Percentiles rank a stretch among this genome's conserved stretches.
Conservation (phyloP, 306 rosid genomes). For the Quercus robur region DNA sequence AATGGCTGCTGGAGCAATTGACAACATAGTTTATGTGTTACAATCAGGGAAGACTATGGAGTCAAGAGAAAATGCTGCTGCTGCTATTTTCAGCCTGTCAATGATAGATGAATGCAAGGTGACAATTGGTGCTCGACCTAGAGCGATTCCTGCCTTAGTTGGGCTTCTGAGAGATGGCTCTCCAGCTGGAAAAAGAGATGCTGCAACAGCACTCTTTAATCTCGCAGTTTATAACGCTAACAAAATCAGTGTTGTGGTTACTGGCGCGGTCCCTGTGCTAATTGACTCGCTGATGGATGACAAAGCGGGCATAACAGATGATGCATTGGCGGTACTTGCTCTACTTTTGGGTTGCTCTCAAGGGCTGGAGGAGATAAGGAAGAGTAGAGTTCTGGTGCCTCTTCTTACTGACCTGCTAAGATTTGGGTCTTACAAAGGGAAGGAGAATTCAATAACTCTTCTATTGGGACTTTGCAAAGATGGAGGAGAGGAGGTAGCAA, state of each 20-base stretch:
- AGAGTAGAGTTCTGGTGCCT: slow-evolving; percentile 58
- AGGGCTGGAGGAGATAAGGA: slow-evolving; percentile 70
- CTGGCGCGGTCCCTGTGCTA: slow-evolving; percentile 62
- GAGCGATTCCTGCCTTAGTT: slow-evolving; percentile 72
- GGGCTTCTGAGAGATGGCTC: slow-evolving; percentile 77
- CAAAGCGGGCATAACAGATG: slow-evolving; percentile 81
- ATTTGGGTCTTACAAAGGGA: slow-evolving; percentile 86
- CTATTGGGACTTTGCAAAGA: slow-evolving; percentile 81
- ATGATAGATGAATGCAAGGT: slow-evolving; percentile 76
- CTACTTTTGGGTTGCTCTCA: slow-evolving; percentile 59
- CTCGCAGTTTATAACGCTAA: slow-evolving; percentile 73
- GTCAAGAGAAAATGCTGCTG: slow-evolving; percentile 92
- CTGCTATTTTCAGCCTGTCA: slow-evolving; percentile 70
- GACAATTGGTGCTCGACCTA: slow-evolving; percentile 55
- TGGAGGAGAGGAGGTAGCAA: slow-evolving; percentile 75
- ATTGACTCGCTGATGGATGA: slow-evolving; percentile 75
- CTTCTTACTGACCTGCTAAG: slow-evolving; percentile 83
- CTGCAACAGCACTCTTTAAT: slow-evolving; percentile 71
- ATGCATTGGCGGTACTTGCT: slow-evolving; percentile 65
- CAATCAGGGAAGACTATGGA: slow-evolving; percentile 81
- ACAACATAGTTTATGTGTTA: slow-evolving; percentile 60
- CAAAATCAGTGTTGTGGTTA: slow-evolving; percentile 48
- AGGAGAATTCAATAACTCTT: slow-evolving; percentile 74
- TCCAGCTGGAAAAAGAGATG: slow-evolving; percentile 76
- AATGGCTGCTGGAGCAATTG: slow-evolving; percentile 83